Evolutionary conservation across 2,329 filamentous ascomycete species (phyloP).

Genomic region (Esteya vermicola): DNA sequence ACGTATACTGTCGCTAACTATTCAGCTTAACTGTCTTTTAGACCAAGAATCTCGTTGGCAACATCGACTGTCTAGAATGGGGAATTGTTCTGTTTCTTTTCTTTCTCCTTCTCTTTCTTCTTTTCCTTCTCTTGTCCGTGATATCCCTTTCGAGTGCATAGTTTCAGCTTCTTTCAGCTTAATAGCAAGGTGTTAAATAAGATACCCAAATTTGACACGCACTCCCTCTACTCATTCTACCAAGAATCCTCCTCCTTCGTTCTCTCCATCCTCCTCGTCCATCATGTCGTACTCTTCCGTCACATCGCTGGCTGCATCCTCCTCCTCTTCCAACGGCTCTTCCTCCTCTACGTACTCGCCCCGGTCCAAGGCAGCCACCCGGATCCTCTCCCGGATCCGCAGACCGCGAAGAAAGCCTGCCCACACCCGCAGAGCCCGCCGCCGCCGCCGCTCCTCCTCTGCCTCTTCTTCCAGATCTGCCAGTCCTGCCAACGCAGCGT

Average conservation of each 20-base stretch:
- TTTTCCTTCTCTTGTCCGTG: conserved; percentile 5
- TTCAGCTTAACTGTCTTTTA: too few species aligned
- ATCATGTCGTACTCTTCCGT: conserved; percentile 18
- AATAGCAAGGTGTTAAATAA: conserved; percentile 6
- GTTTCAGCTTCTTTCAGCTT: neutral
- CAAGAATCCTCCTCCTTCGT: conserved; percentile 17
- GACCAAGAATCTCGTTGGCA: too few species aligned
- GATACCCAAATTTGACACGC: conserved; percentile 7
- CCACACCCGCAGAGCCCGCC: conserved; percentile 54
- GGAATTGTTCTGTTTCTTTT: neutral
- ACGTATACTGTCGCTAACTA: too few species aligned
- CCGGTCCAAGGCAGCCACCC: conserved; percentile 34
- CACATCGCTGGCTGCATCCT: conserved; percentile 13
- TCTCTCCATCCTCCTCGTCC: conserved; percentile 15
- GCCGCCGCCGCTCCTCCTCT: conserved; percentile 47
- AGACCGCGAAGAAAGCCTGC: conserved; percentile 64
- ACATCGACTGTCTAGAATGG: too few species aligned
- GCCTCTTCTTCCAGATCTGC: conserved; percentile 49
- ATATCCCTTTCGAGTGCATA: conserved; percentile 7
- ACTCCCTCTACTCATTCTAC: too few species aligned
- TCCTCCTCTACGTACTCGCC: conserved; percentile 28
- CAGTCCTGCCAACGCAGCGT: conserved; percentile 53
- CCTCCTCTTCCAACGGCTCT: conserved; percentile 6
- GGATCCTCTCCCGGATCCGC: conserved; percentile 61
- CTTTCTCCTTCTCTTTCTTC: neutral